Conservation (phyloP, 768 basidiomycete genomes). For the Pluteus cervinus region DNA sequence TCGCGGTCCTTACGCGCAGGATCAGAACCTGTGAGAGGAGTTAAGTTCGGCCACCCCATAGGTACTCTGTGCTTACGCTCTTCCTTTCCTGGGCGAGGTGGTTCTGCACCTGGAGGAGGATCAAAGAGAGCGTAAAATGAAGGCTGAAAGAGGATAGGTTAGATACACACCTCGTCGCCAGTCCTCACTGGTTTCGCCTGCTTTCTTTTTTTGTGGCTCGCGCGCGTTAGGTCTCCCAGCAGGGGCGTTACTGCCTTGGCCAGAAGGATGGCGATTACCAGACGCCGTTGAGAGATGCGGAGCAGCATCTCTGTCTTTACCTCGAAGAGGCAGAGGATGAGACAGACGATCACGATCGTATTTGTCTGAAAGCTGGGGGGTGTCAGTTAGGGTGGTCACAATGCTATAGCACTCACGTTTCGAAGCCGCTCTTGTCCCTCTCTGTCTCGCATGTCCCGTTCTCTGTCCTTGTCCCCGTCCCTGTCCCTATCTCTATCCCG, state of each 20-base stretch:
- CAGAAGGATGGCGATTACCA: too few species aligned
- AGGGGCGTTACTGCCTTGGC: too few species aligned
- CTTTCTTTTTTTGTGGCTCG: slow-evolving; percentile 69
- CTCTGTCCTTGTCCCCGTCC: slow-evolving; percentile 45
- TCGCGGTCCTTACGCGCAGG: slow-evolving; percentile 55
- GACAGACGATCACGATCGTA: slow-evolving; percentile 78
- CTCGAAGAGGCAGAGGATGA: slow-evolving; percentile 44
- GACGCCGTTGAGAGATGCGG: slow-evolving; percentile 53
- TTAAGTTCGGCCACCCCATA: too few species aligned
- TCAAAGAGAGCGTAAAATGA: slow-evolving; percentile 9
- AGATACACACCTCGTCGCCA: slow-evolving; percentile 71
- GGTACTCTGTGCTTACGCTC: slow-evolving; percentile 64
- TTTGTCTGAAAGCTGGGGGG: slow-evolving; percentile 71
- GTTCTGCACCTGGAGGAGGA: slow-evolving; percentile 35
- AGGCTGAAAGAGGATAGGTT: slow-evolving; percentile 10
- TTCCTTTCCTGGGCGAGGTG: slow-evolving; percentile 45
- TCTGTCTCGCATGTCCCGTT: slow-evolving; percentile 61
- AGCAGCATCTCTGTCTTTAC: slow-evolving; percentile 63
- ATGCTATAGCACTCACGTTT: slow-evolving; percentile 44
- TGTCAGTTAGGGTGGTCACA: slow-evolving; percentile 6
- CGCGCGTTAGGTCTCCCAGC: too few species aligned
- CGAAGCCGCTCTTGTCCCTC: slow-evolving; percentile 77
- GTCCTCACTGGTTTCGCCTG: slow-evolving; percentile 72
- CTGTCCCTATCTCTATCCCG: slow-evolving; percentile 41
- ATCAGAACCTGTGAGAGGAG: slow-evolving; percentile 36